A percentile compares a stretch with the other conserved stretches of the same genome.
These are phyloP conservation scores for Hordeum vulgare DNA, from an alignment of 176 grass and related monocot genomes.

Conservation along the genomic window MorexV3_pseudomolecules_assembly NC_058523.1:335813507-335814006, in stretches of 20 bases:
- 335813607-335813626: background rate
- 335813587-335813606: background rate
- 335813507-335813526: background rate
- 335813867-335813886: background rate
- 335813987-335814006: slow-evolving; percentile 24
- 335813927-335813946: slow-evolving; percentile 4
- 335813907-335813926: background rate
- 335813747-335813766: slow-evolving; percentile 13
- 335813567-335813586: background rate
- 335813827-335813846: background rate
- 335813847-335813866: background rate
- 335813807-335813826: background rate
- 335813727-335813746: background rate
- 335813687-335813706: background rate
- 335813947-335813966: background rate
- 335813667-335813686: background rate
- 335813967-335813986: slow-evolving; percentile 16
- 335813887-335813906: background rate
- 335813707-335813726: background rate
- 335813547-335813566: background rate
- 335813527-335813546: background rate
- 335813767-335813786: background rate
- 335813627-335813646: background rate
- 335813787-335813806: background rate
- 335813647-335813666: background rate